Evolutionary conservation across 2,329 filamentous ascomycete genomes (phyloP).

Genomic region (Sclerotinia sclerotiorum): DNA sequence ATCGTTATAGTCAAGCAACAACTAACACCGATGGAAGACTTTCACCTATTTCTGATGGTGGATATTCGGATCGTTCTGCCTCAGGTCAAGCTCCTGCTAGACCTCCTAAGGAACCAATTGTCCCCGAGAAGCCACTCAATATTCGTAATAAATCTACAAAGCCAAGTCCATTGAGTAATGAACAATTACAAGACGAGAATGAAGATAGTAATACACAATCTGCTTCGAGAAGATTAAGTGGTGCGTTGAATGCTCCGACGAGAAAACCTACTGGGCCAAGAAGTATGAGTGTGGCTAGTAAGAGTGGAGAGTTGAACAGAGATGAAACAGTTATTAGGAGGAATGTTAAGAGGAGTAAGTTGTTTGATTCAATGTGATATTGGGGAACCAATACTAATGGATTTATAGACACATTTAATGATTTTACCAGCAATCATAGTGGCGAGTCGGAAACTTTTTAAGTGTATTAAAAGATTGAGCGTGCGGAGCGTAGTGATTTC

Average conservation of each 20-base stretch:
- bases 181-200: slow-evolving; percentile 43
- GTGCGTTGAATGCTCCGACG: slow-evolving; percentile 35
- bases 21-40: slow-evolving; percentile 34
- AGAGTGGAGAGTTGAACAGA: slow-evolving; percentile 36
- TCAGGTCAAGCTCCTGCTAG: slow-evolving; percentile 51
- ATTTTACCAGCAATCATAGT: slow-evolving; percentile 47
- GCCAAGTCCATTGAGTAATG: slow-evolving; percentile 56
- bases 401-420: slow-evolving; percentile 53
- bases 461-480: slow-evolving; percentile 24
- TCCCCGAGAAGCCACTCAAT: slow-evolving; percentile 48
- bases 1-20: slow-evolving; percentile 46
- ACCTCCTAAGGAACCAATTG: slow-evolving; percentile 62
- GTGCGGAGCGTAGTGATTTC: background rate
- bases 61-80: slow-evolving; percentile 35
- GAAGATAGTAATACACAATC: slow-evolving; percentile 29
- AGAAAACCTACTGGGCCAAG: slow-evolving; percentile 41
- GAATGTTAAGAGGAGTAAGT: slow-evolving; percentile 55
- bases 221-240: slow-evolving; percentile 34
- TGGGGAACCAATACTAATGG: slow-evolving; percentile 17
- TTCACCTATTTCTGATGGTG: slow-evolving; percentile 39
- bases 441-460: slow-evolving; percentile 55
- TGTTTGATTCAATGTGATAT: slow-evolving; percentile 26
- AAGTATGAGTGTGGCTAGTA: slow-evolving; percentile 38
- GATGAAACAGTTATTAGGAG: slow-evolving; percentile 37
- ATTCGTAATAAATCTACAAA: slow-evolving; percentile 53